Conservation (phyloP, 2,329 filamentous ascomycete genomes). For the Didymella exigua region DNA sequence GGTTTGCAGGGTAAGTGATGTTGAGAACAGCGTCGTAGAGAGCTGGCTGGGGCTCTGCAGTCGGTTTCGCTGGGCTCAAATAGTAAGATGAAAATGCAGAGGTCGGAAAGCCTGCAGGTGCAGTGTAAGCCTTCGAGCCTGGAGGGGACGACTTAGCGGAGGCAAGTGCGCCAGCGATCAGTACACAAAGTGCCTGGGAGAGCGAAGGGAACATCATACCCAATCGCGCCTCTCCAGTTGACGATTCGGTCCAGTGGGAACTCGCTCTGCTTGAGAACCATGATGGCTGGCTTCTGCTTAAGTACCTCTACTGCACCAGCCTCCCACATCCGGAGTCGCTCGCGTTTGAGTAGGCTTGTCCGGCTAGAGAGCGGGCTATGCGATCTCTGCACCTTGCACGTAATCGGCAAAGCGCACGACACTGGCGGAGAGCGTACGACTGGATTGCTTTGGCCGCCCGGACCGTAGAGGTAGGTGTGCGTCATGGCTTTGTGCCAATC, state of each 20-base stretch:
- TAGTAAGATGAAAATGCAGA: constrained; percentile 5
- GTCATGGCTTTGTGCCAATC: constrained; percentile 5
- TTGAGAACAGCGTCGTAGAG: constrained; percentile 9
- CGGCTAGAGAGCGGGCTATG: background rate
- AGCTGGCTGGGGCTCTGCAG: constrained; percentile 3
- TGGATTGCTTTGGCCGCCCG: background rate
- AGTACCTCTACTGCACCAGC: background rate
- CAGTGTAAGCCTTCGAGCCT: constrained; percentile 1
- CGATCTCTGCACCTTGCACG: background rate
- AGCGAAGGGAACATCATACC: background rate
- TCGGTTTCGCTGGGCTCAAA: background rate
- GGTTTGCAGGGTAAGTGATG: constrained; percentile 1
- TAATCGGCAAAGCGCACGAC: background rate
- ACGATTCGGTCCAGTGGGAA: background rate
- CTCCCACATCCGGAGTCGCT: background rate
- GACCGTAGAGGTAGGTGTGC: background rate
- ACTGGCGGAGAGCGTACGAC: background rate
- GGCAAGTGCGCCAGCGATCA: background rate
- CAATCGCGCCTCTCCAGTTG: background rate
- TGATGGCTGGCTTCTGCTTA: background rate
- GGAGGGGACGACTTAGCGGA: background rate
- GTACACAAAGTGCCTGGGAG: background rate
- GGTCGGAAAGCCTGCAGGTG: constrained; percentile 2
- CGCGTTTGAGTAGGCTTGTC: background rate
- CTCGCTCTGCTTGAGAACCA: background rate